phyloP scores from a whole-genome alignment of 2,329 filamentous ascomycete species.

The Paecilomyces formosus region DNA sequence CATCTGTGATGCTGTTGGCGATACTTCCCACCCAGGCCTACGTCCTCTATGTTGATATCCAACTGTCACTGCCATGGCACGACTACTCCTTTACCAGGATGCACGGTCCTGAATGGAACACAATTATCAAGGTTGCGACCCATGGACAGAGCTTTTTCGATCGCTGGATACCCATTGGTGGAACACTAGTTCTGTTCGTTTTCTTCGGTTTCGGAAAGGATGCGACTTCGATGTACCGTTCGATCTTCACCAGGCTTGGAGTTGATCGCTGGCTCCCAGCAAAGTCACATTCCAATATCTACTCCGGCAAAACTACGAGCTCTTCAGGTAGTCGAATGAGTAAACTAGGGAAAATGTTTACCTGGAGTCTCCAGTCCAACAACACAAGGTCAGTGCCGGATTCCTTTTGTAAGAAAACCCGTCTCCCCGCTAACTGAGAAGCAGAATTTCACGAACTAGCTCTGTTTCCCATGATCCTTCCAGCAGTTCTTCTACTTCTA shows the following conservation, averaged over 20 bases:
- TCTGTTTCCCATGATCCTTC: neutral
- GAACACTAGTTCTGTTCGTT: constrained; percentile 51
- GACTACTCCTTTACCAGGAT: constrained; percentile 47
- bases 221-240: constrained; percentile 48
- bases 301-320: constrained; percentile 3
- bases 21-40: constrained; percentile 49
- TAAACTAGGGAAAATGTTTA: constrained; percentile 20
- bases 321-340: constrained; percentile 12
- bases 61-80: constrained; percentile 25
- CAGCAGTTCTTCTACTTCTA: neutral
- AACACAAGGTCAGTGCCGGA: constrained; percentile 10
- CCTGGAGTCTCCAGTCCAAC: constrained; percentile 9
- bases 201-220: constrained; percentile 60
- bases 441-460: constrained; percentile 5
- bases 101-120: constrained; percentile 46
- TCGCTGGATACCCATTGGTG: constrained; percentile 50
- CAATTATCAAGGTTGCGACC: constrained; percentile 42
- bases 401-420: neutral
- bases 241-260: constrained; percentile 36
- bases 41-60: constrained; percentile 40
- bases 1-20: constrained; percentile 48
- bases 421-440: neutral
- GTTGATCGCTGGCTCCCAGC: constrained; percentile 26
- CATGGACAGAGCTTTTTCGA: constrained; percentile 43
- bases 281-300: constrained; percentile 13